Percentiles rank a stretch among this genome's conserved stretches.
These are phyloP conservation scores for Xerocomellus amylosporus DNA, from an alignment of 768 basidiomycete genomes.

Conservation along the genomic window DNA sequence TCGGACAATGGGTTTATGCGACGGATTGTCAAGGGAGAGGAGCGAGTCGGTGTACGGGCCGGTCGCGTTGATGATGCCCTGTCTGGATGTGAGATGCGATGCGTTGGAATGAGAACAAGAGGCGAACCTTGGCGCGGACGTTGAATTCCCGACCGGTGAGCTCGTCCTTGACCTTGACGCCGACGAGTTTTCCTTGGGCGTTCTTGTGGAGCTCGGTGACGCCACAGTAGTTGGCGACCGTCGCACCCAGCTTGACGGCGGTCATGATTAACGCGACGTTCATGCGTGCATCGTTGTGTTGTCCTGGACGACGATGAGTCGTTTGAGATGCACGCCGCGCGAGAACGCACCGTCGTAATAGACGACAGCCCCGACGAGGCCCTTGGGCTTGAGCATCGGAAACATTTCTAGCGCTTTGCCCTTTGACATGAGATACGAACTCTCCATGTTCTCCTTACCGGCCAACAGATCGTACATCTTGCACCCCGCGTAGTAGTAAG, in stretches of 20 bases:
- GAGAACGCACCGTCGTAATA: slow-evolving; percentile 84
- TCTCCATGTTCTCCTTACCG: slow-evolving; percentile 95
- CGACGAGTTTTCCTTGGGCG: slow-evolving; percentile 56
- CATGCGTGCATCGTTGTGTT: slow-evolving; percentile 99
- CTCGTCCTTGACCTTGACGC: slow-evolving; percentile 75
- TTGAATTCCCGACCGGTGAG: slow-evolving; percentile 81
- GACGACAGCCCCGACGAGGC: slow-evolving; percentile 90
- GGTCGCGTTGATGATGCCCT: slow-evolving; percentile 96
- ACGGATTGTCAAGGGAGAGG: slow-evolving; percentile 73
- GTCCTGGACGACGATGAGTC: slow-evolving; percentile 48
- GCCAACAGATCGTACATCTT: slow-evolving; percentile 96
- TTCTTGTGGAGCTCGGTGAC: slow-evolving; percentile 77
- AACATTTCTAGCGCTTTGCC: slow-evolving; percentile 92
- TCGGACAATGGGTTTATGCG: slow-evolving; percentile 83
- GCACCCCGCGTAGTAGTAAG: slow-evolving; percentile 93
- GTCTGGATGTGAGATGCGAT: not conserved
- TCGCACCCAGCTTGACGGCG: slow-evolving; percentile 88
- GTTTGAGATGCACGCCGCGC: not conserved
- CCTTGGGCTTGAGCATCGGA: slow-evolving; percentile 92
- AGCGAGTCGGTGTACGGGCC: slow-evolving; percentile 91
- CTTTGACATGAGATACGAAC: slow-evolving; percentile 92
- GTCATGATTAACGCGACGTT: slow-evolving; percentile 94
- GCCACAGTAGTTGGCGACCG: slow-evolving; percentile 85
- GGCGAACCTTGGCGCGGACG: slow-evolving; percentile 70
- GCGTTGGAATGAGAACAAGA: not conserved